Base-by-base conservation (phyloP, 192 early-diverging fungal species). In the Umbelopsis ramanniana region DNA sequence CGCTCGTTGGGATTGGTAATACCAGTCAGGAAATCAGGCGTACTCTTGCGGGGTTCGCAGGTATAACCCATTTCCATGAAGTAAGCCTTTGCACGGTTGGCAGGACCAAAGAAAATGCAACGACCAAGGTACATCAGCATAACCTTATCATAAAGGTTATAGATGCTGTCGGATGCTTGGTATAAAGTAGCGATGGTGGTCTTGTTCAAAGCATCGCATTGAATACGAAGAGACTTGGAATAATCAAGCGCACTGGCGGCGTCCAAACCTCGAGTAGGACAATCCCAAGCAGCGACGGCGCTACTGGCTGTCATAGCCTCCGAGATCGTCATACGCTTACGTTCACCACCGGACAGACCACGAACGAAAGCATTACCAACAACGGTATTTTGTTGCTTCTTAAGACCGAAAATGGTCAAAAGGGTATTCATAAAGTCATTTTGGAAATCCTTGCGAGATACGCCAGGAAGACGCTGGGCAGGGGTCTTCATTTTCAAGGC, bases 151-250 rank as follows among this genome's bases (percentile, higher is more conserved):
- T 90, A 91, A 45, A 89, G 70, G 47, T 84, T 76, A 78, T 88
- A 91, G 57, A 93, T 91, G 81, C 84, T 90, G 75, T 94, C 90
- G 11, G 89, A 72, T 35, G 91, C 90, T 79, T 94, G 93, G 85
- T 22, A 88, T 83, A 80, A 88, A 83, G 81, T 83, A 81, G 54
- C 85, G 72, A 26, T 76, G 73, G 46, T 78, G 9, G 89, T 80
- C 70, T 89, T 88, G 40, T 86, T 81, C 52, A 89, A 72, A 33
- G 89, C 82, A 67, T 92, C 88, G 45, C 88, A 84, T 77, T 82
- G 83, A 52, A 91, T 87, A 52, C 92, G 89, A 46, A 93, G 82
- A 10, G 84, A 88, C 48, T 86, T 83, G 52, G 86, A 84, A 67
- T 91, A 93, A 68, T 93, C 90, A 3, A 94, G 81, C 37, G 93